Evolutionary conservation across 2,329 filamentous ascomycete species (phyloP), one percentile per base, ranked within the genome.

Genomic region (Alternaria brassicae): DNA sequence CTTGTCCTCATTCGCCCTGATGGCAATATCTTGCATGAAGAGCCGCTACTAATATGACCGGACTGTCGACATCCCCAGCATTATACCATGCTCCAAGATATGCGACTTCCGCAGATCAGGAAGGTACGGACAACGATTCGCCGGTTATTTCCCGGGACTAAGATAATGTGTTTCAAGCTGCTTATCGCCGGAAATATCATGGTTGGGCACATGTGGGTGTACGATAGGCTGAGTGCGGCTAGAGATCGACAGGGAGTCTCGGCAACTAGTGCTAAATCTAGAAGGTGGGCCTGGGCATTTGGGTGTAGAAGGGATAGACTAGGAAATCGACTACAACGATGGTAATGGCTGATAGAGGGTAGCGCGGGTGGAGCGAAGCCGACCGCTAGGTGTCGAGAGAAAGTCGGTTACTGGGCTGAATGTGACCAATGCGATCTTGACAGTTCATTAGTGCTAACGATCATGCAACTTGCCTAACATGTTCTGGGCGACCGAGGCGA

Each of bases 151-250:
- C 36, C 25, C 47, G 23, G 28, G 32, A 58, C 52, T 54, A 54
- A 60, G 50, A 56, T 42, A 41, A 60, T 51, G 40, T 54, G 65
- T 68, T 71, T 65, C 62, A 65, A 34, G 49, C 48, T 32, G 50
- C 54, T 68, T 67, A 67, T 67, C 67, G 59, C 48, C 59, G 59
- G 64, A 36, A 50, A 52, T 50, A 34, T 51, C 51, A 53, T 48
- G n/a, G 40, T 55, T 36, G 32, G 25, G 62, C 56, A 60, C 69
- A 70, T 70, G 69, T 70, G 69, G 54, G 51, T 34, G 54, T 45
- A 53, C 61, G 66, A 69, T 71, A 69, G 66, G 69, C 40, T 60
- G 53, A 49, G 58, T 63, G 60, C 39, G 45, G 51, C 67, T 58
- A 41, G 47, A n/a, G 67, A 69, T 71, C 60, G 62, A 56, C 64